Conservation (phyloP, 192 early-diverging fungal species). For the Mortierella alpina region DNA sequence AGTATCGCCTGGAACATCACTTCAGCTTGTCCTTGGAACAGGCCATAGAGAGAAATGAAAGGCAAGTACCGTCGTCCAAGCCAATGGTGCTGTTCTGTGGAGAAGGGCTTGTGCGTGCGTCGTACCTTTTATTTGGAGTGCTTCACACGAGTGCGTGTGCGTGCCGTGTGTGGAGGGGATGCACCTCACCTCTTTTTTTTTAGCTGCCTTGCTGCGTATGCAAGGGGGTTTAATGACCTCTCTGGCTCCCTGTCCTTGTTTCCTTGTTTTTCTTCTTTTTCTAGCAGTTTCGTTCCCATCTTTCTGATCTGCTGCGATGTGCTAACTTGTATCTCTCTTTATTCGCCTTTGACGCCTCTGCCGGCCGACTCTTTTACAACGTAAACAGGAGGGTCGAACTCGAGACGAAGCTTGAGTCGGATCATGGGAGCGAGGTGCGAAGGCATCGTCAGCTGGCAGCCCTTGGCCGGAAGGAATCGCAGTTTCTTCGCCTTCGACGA, state of each 20-base stretch:
- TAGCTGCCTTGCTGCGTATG: too few relatives aligned
- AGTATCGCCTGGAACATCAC: slow-evolving; percentile 91
- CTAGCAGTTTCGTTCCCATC: too few relatives aligned
- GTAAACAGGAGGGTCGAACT: slow-evolving; percentile 76
- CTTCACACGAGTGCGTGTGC: background rate
- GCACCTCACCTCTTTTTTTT: too few relatives aligned
- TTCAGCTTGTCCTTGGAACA: slow-evolving; percentile 91
- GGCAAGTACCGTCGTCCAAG: slow-evolving; percentile 49
- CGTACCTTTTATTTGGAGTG: background rate
- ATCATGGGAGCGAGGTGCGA: slow-evolving; percentile 88
- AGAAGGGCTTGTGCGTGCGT: background rate
- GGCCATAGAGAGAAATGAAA: slow-evolving; percentile 86
- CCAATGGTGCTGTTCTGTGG: too few relatives aligned
- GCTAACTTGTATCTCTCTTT: background rate
- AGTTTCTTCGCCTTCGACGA: slow-evolving; percentile 92
- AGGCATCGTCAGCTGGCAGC: slow-evolving; percentile 84
- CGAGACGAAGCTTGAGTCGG: slow-evolving; percentile 77
- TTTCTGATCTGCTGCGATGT: background rate
- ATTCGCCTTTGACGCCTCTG: background rate
- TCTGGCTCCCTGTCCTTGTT: slow-evolving; percentile 1
- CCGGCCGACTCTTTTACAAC: background rate
- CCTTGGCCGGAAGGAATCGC: slow-evolving; percentile 90
- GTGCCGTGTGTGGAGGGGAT: too few relatives aligned
- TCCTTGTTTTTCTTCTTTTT: too few relatives aligned
- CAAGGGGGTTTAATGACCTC: background rate